These are phyloP conservation scores for Claviceps sp. DNA, from an alignment of 2,329 filamentous ascomycete species.

Conservation along the genomic window DNA sequence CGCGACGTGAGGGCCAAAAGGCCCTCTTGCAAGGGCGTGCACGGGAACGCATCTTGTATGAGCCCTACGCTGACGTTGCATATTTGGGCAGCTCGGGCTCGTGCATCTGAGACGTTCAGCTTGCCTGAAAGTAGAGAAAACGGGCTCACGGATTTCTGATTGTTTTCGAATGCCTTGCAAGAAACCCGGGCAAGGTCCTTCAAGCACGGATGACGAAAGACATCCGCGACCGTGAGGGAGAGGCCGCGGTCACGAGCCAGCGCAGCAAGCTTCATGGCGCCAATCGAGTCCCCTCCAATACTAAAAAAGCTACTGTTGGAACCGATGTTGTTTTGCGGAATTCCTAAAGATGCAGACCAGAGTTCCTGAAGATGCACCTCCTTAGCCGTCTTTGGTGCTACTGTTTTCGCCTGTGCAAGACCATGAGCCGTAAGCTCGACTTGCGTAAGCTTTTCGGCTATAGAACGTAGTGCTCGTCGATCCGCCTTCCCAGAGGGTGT, in stretches of 20 bases:
- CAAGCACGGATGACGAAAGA: conserved; percentile 16
- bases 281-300: conserved; percentile 7
- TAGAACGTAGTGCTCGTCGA: conserved; percentile 6
- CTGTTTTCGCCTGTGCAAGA: not conserved
- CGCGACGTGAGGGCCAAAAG: conserved; percentile 1
- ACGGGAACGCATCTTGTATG: conserved; percentile 2
- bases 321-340: conserved; percentile 4
- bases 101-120: not conserved
- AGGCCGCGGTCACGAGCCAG: conserved; percentile 20
- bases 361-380: conserved; percentile 4
- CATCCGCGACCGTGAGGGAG: conserved; percentile 24
- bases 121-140: conserved; percentile 1
- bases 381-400: not conserved
- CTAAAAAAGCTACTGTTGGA: conserved; percentile 5
- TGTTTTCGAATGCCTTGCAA: not conserved
- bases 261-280: conserved; percentile 23
- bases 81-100: not conserved
- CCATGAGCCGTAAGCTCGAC: conserved; percentile 1
- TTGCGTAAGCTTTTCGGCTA: conserved; percentile 4
- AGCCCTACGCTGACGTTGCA: not conserved
- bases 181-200: not conserved
- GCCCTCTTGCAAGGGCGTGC: conserved; percentile 4
- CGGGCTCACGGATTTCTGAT: not conserved
- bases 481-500: conserved; percentile 11
- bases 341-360: conserved; percentile 5